Evolutionary conservation across 2,329 filamentous ascomycete species (phyloP).

Genomic region (Ophiostoma australiae): DNA sequence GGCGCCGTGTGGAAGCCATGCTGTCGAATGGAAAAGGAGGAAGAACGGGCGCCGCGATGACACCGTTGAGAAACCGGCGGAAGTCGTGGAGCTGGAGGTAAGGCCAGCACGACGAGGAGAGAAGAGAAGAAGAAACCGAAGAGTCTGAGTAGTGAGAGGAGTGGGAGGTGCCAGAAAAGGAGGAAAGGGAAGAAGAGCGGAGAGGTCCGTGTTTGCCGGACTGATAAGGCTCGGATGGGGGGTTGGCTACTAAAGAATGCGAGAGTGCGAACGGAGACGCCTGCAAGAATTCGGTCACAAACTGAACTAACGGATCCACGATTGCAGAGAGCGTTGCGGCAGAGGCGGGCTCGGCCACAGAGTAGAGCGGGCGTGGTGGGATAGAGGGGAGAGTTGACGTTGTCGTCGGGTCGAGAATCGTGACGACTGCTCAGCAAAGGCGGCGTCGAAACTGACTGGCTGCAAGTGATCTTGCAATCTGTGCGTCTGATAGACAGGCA

Average conservation of each 20-base stretch:
- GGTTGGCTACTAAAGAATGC: conserved; percentile 14
- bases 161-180: conserved; percentile 25
- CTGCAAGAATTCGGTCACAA: conserved; percentile 36
- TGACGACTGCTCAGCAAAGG: conserved; percentile 15
- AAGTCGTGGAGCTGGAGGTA: conserved; percentile 39
- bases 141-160: conserved; percentile 27
- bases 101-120: conserved; percentile 24
- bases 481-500: neutral
- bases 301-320: conserved; percentile 52
- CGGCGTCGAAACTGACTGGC: neutral
- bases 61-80: conserved; percentile 51
- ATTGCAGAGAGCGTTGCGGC: conserved; percentile 49
- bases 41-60: conserved; percentile 52
- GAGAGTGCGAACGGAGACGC: conserved; percentile 21
- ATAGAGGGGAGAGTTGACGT: conserved; percentile 21
- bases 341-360: conserved; percentile 57
- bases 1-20: conserved; percentile 34
- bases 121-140: conserved; percentile 26
- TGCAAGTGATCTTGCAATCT: neutral
- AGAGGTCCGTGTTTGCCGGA: conserved; percentile 12
- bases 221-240: conserved; percentile 16
- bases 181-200: conserved; percentile 28
- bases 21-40: conserved; percentile 50
- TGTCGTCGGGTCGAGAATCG: conserved; percentile 18
- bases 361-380: conserved; percentile 33